Base-by-base conservation (phyloP, 495 filamentous ascomycete species). In the Bacidia gigantensis region DNA sequence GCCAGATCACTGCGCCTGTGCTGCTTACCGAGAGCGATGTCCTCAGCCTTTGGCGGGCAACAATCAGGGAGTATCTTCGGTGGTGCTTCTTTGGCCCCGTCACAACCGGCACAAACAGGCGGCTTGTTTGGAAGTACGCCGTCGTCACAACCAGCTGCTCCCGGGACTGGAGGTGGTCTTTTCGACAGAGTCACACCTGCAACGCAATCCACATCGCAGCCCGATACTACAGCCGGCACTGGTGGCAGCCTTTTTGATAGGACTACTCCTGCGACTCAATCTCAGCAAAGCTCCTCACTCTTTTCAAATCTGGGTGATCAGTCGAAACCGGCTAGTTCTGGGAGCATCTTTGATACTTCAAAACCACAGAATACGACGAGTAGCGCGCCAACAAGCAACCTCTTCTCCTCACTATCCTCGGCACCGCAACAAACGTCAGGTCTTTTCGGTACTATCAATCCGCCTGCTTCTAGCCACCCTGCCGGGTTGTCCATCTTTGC, bases 381-480 rank as follows among this genome's bases (percentile, higher is more conserved):
- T 35, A 7, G 7, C 29, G 14, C 5, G 5, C 14, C 29, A 14
- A 35, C 29, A 14, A 14, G 7, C 29, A 14, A 5, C 5, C 5
- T 7, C 29, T 14, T 14, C 14, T 35, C 14, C 14, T 35, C 14
- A 35, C 29, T 7, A 35, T 35, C 29, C 5, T 7, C 29, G 14
- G 29, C 29, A 35, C n/a, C n/a, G n/a, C 48, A 51, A 46, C 42
- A 43, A n/a, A 24, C 43, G 10, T 58, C 63, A 11, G 65, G 62
- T 47, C 53, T 66, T 20, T 73, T 73, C 47, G 58, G 54, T 12
- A 60, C 64, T 41, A 52, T 60, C 39, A 67, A 60, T 39, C 71
- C 65, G 50, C 47, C 65, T 22, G 53, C 65, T 7, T 63, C 49
- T n/a, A 52, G 20, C 22, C 53, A 50, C 29, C 49, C 49, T 47